Percentiles rank a stretch among this genome's conserved stretches.
phyloP scores from a whole-genome alignment of 1,139 yeast genomes.

The Blastobotrys capitulatus region DNA sequence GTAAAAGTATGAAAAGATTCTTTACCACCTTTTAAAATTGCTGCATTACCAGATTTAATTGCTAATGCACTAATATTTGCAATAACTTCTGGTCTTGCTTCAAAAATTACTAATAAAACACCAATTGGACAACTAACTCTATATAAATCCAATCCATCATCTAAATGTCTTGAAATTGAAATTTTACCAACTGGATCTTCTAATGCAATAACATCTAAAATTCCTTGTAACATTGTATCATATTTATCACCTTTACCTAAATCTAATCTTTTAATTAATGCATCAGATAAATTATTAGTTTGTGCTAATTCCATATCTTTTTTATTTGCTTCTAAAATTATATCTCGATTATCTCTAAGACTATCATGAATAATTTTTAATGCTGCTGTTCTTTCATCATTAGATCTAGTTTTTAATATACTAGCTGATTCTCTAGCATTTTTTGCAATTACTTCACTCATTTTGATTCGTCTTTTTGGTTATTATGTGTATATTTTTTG shows the following conservation, averaged over 20 bases:
- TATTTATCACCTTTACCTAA: slow-evolving; percentile 76
- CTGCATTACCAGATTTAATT: slow-evolving; percentile 86
- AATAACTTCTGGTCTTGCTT: slow-evolving; percentile 96
- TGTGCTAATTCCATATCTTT: slow-evolving; percentile 69
- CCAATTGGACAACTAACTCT: slow-evolving; percentile 93
- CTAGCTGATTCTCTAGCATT: slow-evolving; percentile 78
- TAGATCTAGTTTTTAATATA: slow-evolving; percentile 65
- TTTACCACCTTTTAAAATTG: slow-evolving; percentile 95
- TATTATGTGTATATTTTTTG: too few species aligned
- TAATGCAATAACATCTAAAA: slow-evolving; percentile 80
- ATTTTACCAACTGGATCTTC: slow-evolving; percentile 89
- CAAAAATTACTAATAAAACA: slow-evolving; percentile 86
- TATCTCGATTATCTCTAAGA: slow-evolving; percentile 50
- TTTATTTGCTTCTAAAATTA: slow-evolving; percentile 66
- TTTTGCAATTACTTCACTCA: slow-evolving; percentile 73
- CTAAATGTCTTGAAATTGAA: slow-evolving; percentile 76
- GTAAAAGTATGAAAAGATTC: slow-evolving; percentile 82
- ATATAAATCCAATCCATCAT: slow-evolving; percentile 76
- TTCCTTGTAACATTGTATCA: slow-evolving; percentile 92
- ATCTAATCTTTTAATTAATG: slow-evolving; percentile 80
- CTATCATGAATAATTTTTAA: slow-evolving; percentile 67
- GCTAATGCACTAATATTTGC: slow-evolving; percentile 96
- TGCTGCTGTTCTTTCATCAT: slow-evolving; percentile 70
- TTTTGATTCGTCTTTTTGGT: background rate
- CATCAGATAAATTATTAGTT: slow-evolving; percentile 50